Conservation (phyloP, 495 filamentous ascomycete genomes). For the Parmelia sp. region DNA sequence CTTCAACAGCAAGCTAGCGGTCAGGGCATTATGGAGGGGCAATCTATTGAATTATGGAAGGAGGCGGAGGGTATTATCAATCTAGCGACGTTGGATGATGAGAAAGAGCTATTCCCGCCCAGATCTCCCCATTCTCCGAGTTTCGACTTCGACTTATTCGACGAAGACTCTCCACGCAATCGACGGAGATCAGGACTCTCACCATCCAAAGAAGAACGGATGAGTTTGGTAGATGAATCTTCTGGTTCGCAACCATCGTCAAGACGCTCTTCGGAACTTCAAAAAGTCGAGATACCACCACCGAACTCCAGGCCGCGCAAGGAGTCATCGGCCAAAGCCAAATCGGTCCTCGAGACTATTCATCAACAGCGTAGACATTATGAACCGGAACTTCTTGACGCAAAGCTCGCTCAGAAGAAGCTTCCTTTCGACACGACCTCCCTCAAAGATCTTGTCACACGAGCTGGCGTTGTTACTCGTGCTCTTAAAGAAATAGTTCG, state of each 20-base stretch:
- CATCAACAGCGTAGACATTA: conserved; percentile 56
- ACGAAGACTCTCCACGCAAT: conserved; percentile 47
- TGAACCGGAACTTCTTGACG: conserved; percentile 40
- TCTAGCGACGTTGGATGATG: conserved; percentile 76
- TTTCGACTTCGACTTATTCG: conserved; percentile 53
- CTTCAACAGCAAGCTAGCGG: conserved; percentile 56
- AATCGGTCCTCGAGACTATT: conserved; percentile 77
- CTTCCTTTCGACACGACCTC: conserved; percentile 89
- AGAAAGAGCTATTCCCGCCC: conserved; percentile 43
- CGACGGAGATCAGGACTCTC: conserved; percentile 20
- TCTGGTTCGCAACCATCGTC: conserved; percentile 13
- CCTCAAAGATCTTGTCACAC: conserved; percentile 76
- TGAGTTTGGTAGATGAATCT: conserved; percentile 11
- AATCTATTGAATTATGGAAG: conserved; percentile 63
- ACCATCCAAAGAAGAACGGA: conserved; percentile 19
- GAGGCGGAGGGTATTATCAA: conserved; percentile 86
- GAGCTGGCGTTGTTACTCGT: conserved; percentile 69
- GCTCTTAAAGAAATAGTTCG: conserved; percentile 70
- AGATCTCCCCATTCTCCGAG: conserved; percentile 47
- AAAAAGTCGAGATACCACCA: conserved; percentile 21
- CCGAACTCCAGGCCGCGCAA: conserved; percentile 31
- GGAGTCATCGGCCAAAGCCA: conserved; percentile 57
- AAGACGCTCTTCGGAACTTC: conserved; percentile 13
- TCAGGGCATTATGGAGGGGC: conserved; percentile 57
- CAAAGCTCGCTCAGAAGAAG: conserved; percentile 55